Evolutionary conservation across 805 yeast species (phyloP).

Genomic region (Soucietia sequanensis): DNA sequence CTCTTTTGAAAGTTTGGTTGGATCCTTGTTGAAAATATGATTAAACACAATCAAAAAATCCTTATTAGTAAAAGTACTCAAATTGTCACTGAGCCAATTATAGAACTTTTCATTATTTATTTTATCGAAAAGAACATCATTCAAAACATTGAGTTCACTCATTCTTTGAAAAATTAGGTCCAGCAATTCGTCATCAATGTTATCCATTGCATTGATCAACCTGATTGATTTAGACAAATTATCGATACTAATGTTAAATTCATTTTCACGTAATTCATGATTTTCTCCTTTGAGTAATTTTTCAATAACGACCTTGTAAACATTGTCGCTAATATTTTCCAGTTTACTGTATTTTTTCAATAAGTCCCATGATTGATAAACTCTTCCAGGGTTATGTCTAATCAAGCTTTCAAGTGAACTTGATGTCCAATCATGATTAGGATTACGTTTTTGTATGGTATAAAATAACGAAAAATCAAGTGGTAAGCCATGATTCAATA

Average conservation of each 20-base stretch:
- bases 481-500: constrained; percentile 14
- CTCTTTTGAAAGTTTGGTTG: not conserved
- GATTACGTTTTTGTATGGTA: constrained; percentile 10
- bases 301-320: constrained; percentile 24
- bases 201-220: constrained; percentile 7
- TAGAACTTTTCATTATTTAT: not conserved
- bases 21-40: constrained; percentile 3
- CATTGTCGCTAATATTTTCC: constrained; percentile 16
- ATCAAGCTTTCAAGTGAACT: constrained; percentile 22
- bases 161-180: constrained; percentile 6
- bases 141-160: constrained; percentile 4
- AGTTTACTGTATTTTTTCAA: constrained; percentile 25
- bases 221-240: constrained; percentile 12
- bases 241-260: constrained; percentile 9
- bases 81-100: constrained; percentile 1
- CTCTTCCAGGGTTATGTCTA: constrained; percentile 53
- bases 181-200: not conserved
- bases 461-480: constrained; percentile 21
- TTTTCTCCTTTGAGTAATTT: constrained; percentile 41
- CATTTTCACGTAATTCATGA: constrained; percentile 30
- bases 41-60: constrained; percentile 18
- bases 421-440: constrained; percentile 14
- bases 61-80: constrained; percentile 13
- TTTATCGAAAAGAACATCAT: not conserved
- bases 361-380: constrained; percentile 48